Evolutionary conservation across 2,329 filamentous ascomycete genomes (phyloP).

Genomic region (Xylaria polymorpha): DNA sequence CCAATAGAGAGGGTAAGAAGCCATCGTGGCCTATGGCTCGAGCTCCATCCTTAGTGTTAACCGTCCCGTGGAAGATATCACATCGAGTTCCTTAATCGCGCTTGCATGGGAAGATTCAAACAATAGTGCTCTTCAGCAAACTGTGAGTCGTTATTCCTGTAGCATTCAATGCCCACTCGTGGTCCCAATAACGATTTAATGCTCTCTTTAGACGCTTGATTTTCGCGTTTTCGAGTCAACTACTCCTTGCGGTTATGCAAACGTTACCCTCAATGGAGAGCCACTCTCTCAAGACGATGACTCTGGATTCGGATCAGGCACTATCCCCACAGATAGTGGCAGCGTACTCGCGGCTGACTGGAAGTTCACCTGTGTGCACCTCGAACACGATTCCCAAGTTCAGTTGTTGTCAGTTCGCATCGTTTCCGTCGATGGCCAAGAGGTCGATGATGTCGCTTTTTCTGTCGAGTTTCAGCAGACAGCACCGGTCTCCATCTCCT

Average conservation of each 20-base stretch:
- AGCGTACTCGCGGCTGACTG: conserved; percentile 58
- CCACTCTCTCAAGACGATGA: conserved; percentile 50
- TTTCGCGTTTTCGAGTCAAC: conserved; percentile 60
- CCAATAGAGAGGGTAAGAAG: conserved; percentile 38
- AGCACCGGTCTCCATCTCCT: conserved; percentile 55
- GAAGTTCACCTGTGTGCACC: conserved; percentile 60
- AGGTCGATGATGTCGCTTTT: conserved; percentile 55
- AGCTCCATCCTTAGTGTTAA: conserved; percentile 19
- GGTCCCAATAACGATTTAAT: conserved; percentile 24
- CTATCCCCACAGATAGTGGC: conserved; percentile 54
- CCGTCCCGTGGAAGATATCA: conserved; percentile 30
- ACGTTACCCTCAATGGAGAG: conserved; percentile 61
- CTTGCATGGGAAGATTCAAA: conserved; percentile 42
- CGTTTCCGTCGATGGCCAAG: conserved; percentile 55
- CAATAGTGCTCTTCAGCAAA: conserved; percentile 38
- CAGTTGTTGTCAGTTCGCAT: conserved; percentile 60
- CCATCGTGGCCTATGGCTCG: conserved; percentile 25
- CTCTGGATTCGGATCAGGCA: conserved; percentile 56
- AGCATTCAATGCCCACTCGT: background rate
- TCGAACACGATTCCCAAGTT: conserved; percentile 54
- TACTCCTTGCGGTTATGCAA: conserved; percentile 59
- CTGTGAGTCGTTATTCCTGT: conserved; percentile 42
- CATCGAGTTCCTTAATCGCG: conserved; percentile 45
- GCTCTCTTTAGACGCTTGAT: conserved; percentile 50
- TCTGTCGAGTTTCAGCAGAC: conserved; percentile 61